A percentile compares a stretch with the other conserved stretches of the same genome.
Conservation (phyloP, 2,329 filamentous ascomycete genomes). For the Diplodia sapinea region DNA sequence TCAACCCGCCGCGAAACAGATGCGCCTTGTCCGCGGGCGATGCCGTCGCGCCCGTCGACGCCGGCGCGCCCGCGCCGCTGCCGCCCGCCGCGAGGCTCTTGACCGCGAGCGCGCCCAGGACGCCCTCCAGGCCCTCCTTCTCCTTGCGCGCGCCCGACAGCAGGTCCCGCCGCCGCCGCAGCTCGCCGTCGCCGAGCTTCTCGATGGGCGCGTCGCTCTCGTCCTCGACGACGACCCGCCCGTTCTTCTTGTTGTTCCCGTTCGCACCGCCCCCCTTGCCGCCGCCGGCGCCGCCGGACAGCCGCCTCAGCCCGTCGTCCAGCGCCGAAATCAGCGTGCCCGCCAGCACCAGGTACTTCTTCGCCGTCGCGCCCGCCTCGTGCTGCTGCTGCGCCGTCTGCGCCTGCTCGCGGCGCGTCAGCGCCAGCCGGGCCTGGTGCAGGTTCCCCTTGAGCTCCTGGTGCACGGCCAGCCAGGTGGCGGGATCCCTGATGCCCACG, state of each 20-base stretch:
- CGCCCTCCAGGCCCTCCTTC: slow-evolving; percentile 74
- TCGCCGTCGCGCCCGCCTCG: slow-evolving; percentile 75
- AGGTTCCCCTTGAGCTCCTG: slow-evolving; percentile 74
- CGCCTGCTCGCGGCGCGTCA: slow-evolving; percentile 72
- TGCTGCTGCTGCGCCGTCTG: slow-evolving; percentile 65
- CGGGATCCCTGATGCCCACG: slow-evolving; percentile 34
- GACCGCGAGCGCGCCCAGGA: slow-evolving; percentile 68
- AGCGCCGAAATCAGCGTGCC: slow-evolving; percentile 68
- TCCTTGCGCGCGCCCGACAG: slow-evolving; percentile 73
- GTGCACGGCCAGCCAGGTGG: slow-evolving; percentile 74
- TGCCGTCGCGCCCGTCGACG: slow-evolving; percentile 49
- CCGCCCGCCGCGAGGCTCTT: slow-evolving; percentile 43
- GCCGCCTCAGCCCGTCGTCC: slow-evolving; percentile 64
- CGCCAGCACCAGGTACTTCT: slow-evolving; percentile 72
- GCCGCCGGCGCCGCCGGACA: slow-evolving; percentile 43
- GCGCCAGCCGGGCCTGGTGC: slow-evolving; percentile 68
- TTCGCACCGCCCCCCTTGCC: slow-evolving; percentile 33
- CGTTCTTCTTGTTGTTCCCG: background rate
- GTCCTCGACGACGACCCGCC: background rate
- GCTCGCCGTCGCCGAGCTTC: slow-evolving; percentile 73
- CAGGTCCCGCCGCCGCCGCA: slow-evolving; percentile 73
- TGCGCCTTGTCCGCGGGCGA: slow-evolving; percentile 46
- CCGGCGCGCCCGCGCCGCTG: slow-evolving; percentile 44
- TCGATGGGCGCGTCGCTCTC: slow-evolving; percentile 49
- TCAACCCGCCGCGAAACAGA: slow-evolving; percentile 41